Evolutionary conservation across 805 yeast species (phyloP).

Genomic region (Hanseniaspora taiwanica): DNA sequence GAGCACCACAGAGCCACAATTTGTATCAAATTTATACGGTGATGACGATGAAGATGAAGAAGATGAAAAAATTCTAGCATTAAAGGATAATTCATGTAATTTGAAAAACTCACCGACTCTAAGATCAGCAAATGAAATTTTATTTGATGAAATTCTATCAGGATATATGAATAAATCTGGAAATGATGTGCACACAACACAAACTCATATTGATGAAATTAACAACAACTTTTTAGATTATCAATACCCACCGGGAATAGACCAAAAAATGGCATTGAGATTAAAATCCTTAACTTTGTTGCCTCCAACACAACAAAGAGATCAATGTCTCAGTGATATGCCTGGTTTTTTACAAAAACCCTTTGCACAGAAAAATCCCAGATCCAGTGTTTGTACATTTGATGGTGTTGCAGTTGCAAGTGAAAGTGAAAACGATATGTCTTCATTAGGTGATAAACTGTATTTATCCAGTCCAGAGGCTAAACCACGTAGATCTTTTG

Average conservation of each 20-base stretch:
- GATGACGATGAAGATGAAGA: constrained; percentile 5
- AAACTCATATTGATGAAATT: not conserved
- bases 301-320: not conserved
- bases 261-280: not conserved
- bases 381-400: not conserved
- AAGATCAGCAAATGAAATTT: constrained; percentile 1
- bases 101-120: not conserved
- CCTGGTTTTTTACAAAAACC: not conserved
- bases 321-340: not conserved
- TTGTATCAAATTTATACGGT: not conserved
- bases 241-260: too few relatives aligned
- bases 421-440: not conserved
- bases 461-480: not conserved
- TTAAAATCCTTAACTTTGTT: not conserved
- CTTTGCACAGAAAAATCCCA: not conserved
- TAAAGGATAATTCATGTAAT: too few relatives aligned
- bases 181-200: not conserved
- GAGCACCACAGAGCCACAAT: too few relatives aligned
- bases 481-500: not conserved
- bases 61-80: too few relatives aligned
- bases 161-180: not conserved
- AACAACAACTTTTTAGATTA: too few relatives aligned
- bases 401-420: not conserved
- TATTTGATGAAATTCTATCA: constrained; percentile 4
- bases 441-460: not conserved